Conservation (phyloP, 192 early-diverging fungal species). For the Obelidium mucronatum region DNA sequence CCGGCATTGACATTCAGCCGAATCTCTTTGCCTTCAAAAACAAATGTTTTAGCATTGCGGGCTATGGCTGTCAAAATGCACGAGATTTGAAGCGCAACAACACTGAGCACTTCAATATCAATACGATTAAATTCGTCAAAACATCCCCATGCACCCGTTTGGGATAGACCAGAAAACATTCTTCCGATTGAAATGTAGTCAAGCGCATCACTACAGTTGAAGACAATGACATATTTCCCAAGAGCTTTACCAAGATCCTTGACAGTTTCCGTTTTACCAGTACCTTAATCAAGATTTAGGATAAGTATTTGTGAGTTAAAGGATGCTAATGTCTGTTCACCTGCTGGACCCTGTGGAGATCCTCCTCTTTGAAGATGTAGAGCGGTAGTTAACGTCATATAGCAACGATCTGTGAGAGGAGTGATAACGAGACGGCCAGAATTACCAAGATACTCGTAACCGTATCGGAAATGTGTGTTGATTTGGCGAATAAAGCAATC, state of each 20-base stretch:
- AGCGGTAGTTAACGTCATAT: slow-evolving; percentile 68
- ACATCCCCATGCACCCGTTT: slow-evolving; percentile 72
- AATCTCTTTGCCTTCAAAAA: slow-evolving; percentile 70
- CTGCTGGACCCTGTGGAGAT: slow-evolving; percentile 63
- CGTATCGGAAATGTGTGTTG: slow-evolving; percentile 66
- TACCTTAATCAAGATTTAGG: slow-evolving; percentile 31
- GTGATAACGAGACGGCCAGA: slow-evolving; percentile 67
- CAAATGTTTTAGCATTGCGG: slow-evolving; percentile 53
- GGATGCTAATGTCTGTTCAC: background rate
- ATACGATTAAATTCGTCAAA: slow-evolving; percentile 73
- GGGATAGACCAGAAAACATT: slow-evolving; percentile 67
- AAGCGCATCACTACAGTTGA: slow-evolving; percentile 67
- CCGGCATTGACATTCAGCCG: slow-evolving; percentile 56
- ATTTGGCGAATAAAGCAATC: slow-evolving; percentile 70
- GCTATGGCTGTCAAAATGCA: slow-evolving; percentile 61
- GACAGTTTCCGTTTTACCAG: slow-evolving; percentile 71
- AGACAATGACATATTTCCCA: slow-evolving; percentile 67
- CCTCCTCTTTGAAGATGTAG: slow-evolving; percentile 62
- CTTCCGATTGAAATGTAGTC: slow-evolving; percentile 69
- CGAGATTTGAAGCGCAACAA: slow-evolving; percentile 66
- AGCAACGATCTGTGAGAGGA: slow-evolving; percentile 67
- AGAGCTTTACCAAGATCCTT: slow-evolving; percentile 68
- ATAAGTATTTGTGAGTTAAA: too few relatives aligned
- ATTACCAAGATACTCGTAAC: slow-evolving; percentile 65
- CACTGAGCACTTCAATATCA: slow-evolving; percentile 68